Percentiles rank a stretch among this genome's conserved stretches.
Conservation (phyloP, 164 flowering plant species). For the Aristolochia fimbriata region DNA sequence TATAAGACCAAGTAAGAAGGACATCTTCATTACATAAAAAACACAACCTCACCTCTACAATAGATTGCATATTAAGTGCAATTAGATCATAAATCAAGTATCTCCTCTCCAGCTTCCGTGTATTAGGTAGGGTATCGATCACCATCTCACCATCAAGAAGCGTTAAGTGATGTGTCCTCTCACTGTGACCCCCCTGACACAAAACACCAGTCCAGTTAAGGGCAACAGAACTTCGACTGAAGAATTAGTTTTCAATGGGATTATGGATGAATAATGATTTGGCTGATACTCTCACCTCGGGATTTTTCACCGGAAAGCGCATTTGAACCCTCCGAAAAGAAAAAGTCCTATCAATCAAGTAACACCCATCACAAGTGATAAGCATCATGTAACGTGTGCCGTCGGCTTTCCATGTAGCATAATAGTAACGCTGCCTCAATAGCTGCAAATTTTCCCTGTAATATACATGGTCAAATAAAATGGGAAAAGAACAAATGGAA, state of each 20-base stretch:
- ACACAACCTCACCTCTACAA: constrained; percentile 57
- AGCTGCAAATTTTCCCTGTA: constrained; percentile 80
- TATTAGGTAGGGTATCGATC: constrained; percentile 77
- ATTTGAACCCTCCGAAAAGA: constrained; percentile 86
- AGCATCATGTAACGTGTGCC: constrained; percentile 98
- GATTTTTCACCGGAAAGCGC: constrained; percentile 72
- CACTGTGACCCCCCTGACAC: constrained; percentile 27
- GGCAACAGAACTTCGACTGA: too few species aligned
- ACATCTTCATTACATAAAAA: too few species aligned
- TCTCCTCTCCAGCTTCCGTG: constrained; percentile 76
- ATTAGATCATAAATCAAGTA: constrained; percentile 93
- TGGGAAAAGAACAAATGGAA: neutral
- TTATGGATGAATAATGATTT: too few species aligned
- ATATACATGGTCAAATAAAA: neutral
- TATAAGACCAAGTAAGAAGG: too few species aligned
- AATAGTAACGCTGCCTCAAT: constrained; percentile 83
- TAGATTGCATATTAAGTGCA: constrained; percentile 49
- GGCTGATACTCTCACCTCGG: constrained; percentile 30
- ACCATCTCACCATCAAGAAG: constrained; percentile 99
- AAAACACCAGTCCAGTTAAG: neutral
- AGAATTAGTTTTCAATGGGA: too few species aligned
- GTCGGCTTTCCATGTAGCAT: constrained; percentile 99
- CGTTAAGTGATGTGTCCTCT: constrained; percentile 64
- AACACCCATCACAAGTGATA: constrained; percentile 82
- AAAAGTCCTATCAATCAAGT: constrained; percentile 77